Evolutionary conservation across 2,329 filamentous ascomycete species (phyloP), one percentile per base, ranked within the genome.

Genomic region (Curvularia verruculosa): DNA sequence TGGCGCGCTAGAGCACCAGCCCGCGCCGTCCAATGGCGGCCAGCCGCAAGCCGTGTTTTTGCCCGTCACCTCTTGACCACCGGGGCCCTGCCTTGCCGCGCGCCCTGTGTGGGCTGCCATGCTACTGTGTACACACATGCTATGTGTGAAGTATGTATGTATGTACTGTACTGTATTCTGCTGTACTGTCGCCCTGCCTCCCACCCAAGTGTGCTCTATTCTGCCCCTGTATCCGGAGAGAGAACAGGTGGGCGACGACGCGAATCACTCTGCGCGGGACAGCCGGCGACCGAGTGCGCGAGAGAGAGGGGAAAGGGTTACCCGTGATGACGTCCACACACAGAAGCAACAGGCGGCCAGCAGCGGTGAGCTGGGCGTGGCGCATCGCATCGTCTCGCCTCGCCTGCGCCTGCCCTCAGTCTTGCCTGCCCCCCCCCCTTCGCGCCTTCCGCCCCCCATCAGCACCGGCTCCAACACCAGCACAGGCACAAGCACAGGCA

Each of bases 1-100:
- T 56, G 49, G 44, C 52, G 39, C 57, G 57, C 52, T 49, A 57
- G 41, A 34, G 45, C n/a, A 36, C 50, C 56, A 61, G 60, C 65
- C 65, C 61, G 64, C 36, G n/a, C 24, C 28, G 46, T 54, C 65
- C 58, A 66, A 59, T 68, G 47, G 56, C 41, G 61, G 57, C 49
- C 63, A 60, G 55, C 50, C 53, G 46, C 54, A 49, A 18, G 29
- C 49, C 53, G 56, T 26, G 41, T 59, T 62, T n/a, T 59, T 54
- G 15, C 19, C 40, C 49, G 12, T 52, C 46, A 50, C 47, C 39
- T 31, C 10, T 3, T 12, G 15, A 1, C 40, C 19, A 13, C 52
- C 24, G 5, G 36, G 15, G 18, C 46, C 24, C 23, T 39, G 29
- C 29, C 10, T 29, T 31, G 10, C 29, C 28, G 43, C n/a, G 26